These are phyloP conservation scores for Micromonas pusilla DNA, from an alignment of 139 green algal genomes.

Conservation along the genomic window DNA sequence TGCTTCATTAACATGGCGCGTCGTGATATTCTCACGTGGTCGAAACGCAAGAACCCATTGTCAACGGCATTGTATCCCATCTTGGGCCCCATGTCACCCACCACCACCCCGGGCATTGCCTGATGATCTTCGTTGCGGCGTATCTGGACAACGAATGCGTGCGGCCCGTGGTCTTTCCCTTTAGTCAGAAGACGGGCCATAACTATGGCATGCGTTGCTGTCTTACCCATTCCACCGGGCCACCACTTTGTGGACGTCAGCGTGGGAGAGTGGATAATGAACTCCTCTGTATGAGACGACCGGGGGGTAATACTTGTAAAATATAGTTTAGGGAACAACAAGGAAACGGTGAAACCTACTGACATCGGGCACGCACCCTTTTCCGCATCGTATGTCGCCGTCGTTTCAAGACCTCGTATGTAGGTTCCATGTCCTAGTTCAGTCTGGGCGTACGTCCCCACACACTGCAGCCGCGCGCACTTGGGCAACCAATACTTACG, in stretches of 20 bases:
- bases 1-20: constrained; percentile 65
- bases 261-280: constrained; percentile 87
- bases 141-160: constrained; percentile 83
- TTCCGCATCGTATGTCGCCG: constrained; percentile 72
- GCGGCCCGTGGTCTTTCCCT: constrained; percentile 63
- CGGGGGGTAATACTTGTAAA: too few species aligned
- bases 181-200: constrained; percentile 77
- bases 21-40: constrained; percentile 60
- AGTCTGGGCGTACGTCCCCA: constrained; percentile 78
- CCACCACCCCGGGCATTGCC: constrained; percentile 42
- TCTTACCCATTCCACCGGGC: constrained; percentile 85
- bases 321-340: too few species aligned
- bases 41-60: constrained; percentile 84
- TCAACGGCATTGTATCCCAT: constrained; percentile 84
- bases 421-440: constrained; percentile 77
- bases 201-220: constrained; percentile 77
- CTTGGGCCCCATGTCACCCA: constrained; percentile 84
- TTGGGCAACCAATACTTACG: not conserved
- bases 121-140: constrained; percentile 51
- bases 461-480: constrained; percentile 5
- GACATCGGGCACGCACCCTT: too few species aligned
- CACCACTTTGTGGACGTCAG: constrained; percentile 84
- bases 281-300: too few species aligned
- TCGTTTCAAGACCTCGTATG: constrained; percentile 91
- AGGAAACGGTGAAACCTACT: too few species aligned